Percentiles rank a stretch among this genome's conserved stretches.
These are phyloP conservation scores for Aspergillus affinis DNA, from an alignment of 495 filamentous ascomycete genomes.

Conservation along the genomic window DNA sequence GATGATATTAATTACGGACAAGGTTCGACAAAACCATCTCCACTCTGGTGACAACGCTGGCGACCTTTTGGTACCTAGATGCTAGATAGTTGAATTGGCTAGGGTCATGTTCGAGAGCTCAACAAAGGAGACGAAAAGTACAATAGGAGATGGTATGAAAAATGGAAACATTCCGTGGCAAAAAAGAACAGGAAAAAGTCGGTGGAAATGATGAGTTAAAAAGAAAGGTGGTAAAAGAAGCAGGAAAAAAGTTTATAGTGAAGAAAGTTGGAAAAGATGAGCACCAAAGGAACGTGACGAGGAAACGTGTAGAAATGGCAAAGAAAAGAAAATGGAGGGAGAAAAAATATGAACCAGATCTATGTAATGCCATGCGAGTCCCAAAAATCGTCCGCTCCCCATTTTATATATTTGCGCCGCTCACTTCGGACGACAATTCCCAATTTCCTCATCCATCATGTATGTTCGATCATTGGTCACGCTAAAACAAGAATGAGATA, in stretches of 20 bases:
- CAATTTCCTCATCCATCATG: constrained; percentile 47
- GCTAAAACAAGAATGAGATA: constrained; percentile 50
- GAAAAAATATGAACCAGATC: constrained; percentile 39
- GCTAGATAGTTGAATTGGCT: constrained; percentile 42
- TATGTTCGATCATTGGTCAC: constrained; percentile 52
- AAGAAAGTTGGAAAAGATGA: constrained; percentile 12
- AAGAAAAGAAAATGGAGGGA: constrained; percentile 18
- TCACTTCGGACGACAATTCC: constrained; percentile 40
- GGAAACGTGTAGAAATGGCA: constrained; percentile 9
- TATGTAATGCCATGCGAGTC: constrained; percentile 50
- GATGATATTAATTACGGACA: constrained; percentile 23
- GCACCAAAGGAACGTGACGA: constrained; percentile 19
- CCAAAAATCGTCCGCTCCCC: constrained; percentile 46
- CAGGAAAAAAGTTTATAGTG: constrained; percentile 15
- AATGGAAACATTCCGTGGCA: constrained; percentile 17
- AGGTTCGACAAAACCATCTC: constrained; percentile 12
- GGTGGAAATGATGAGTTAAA: constrained; percentile 9
- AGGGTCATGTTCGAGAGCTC: constrained; percentile 38
- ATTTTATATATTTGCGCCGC: constrained; percentile 49
- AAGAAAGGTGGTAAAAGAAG: constrained; percentile 10
- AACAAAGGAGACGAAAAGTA: constrained; percentile 41
- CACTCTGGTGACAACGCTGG: constrained; percentile 11
- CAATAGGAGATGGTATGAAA: constrained; percentile 42
- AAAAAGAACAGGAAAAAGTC: constrained; percentile 19
- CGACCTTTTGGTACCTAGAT: constrained; percentile 28